phyloP scores from a whole-genome alignment of 768 basidiomycete species.

The Lactifluus subvellereus region DNA sequence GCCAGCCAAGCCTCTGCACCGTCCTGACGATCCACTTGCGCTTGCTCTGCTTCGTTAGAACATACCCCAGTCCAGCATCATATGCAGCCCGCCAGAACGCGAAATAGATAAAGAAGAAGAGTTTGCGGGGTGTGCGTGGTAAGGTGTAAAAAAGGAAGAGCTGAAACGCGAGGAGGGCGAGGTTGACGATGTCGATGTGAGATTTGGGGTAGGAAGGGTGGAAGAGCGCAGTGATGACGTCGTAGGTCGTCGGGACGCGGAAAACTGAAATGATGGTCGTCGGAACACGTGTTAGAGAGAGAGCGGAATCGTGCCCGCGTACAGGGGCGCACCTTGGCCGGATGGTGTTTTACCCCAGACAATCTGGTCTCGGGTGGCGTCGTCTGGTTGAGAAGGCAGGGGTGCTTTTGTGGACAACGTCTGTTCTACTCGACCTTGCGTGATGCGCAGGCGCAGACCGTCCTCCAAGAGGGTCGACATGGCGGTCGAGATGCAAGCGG shows the following conservation, averaged over 20 bases:
- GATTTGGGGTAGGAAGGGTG: slow-evolving; percentile 80
- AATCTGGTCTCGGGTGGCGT: slow-evolving; percentile 35
- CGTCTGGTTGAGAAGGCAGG: background rate
- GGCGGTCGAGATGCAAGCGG: slow-evolving; percentile 6
- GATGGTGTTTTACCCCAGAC: slow-evolving; percentile 86
- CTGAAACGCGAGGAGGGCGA: slow-evolving; percentile 74
- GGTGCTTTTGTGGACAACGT: background rate
- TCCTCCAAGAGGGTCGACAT: slow-evolving; percentile 5
- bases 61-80: slow-evolving; percentile 89
- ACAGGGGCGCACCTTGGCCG: slow-evolving; percentile 55
- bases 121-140: slow-evolving; percentile 46
- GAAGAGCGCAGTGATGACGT: slow-evolving; percentile 81
- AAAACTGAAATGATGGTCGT: slow-evolving; percentile 55
- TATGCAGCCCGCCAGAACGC: slow-evolving; percentile 91
- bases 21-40: slow-evolving; percentile 87
- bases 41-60: slow-evolving; percentile 93
- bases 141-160: slow-evolving; percentile 63
- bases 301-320: background rate
- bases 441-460: slow-evolving; percentile 14
- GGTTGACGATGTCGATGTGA: slow-evolving; percentile 80
- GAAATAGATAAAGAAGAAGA: slow-evolving; percentile 87
- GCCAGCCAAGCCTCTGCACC: slow-evolving; percentile 77
- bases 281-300: slow-evolving; percentile 12
- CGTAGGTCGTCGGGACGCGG: slow-evolving; percentile 86
- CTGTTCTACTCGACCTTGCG: background rate